phyloP scores from a whole-genome alignment of 2,329 filamentous ascomycete species.

The Arthrobotrys conoides region DNA sequence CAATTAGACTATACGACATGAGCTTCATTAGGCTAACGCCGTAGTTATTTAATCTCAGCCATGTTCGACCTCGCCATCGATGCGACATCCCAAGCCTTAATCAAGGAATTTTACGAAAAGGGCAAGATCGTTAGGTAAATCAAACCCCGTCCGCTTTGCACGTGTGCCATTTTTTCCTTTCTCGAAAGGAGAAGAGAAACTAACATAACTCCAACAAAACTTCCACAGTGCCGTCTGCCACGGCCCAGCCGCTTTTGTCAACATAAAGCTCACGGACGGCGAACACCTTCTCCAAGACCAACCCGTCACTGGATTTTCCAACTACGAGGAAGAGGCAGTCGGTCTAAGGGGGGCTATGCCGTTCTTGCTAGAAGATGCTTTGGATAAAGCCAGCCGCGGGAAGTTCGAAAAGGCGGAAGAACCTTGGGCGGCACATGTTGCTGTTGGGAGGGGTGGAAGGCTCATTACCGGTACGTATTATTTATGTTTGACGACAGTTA shows the following conservation, averaged over 20 bases:
- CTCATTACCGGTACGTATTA: conserved; percentile 61
- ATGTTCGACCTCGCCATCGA: conserved; percentile 78
- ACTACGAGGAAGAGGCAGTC: conserved; percentile 71
- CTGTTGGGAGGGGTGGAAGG: conserved; percentile 61
- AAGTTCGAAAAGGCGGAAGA: conserved; percentile 73
- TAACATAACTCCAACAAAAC: conserved; percentile 21
- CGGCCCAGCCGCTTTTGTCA: conserved; percentile 75
- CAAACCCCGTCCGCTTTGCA: background rate
- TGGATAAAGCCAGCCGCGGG: conserved; percentile 70
- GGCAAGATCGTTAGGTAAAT: conserved; percentile 73
- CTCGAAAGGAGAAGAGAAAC: background rate
- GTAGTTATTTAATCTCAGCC: conserved; percentile 64
- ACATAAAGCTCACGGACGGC: conserved; percentile 72
- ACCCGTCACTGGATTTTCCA: conserved; percentile 74
- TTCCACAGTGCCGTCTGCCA: conserved; percentile 74
- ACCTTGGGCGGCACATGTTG: conserved; percentile 66
- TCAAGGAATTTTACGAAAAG: conserved; percentile 74
- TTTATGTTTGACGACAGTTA: conserved; percentile 11
- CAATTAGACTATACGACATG: conserved; percentile 36
- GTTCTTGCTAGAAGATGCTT: conserved; percentile 75
- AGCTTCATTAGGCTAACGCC: background rate
- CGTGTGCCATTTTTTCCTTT: conserved; percentile 63
- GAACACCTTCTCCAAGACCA: conserved; percentile 72
- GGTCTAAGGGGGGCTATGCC: conserved; percentile 70
- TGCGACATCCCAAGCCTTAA: conserved; percentile 73